Percentiles rank a stretch among this genome's conserved stretches.
Conservation (phyloP, 2,329 filamentous ascomycete genomes). For the Sarocladium strictum region DNA sequence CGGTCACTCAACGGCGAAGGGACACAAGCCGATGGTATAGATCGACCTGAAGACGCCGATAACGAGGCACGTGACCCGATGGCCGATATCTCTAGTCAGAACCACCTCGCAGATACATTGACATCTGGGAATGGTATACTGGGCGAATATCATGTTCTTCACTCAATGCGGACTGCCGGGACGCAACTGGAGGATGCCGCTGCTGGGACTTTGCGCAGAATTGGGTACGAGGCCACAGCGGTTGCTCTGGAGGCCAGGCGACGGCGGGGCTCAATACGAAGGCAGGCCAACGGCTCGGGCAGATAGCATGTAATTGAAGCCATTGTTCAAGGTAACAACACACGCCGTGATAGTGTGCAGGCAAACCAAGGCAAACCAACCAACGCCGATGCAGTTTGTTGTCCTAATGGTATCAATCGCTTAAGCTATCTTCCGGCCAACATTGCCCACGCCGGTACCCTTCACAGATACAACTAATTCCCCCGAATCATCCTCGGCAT, state of each 20-base stretch:
- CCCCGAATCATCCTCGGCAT: constrained; percentile 58
- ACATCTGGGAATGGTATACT: constrained; percentile 50
- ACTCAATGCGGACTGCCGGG: constrained; percentile 41
- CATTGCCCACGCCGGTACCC: constrained; percentile 87
- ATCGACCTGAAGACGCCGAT: constrained; percentile 21
- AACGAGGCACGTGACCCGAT: constrained; percentile 20
- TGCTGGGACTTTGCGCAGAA: constrained; percentile 46
- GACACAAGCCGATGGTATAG: constrained; percentile 14
- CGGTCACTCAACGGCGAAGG: constrained; percentile 23
- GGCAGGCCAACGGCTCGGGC: neutral
- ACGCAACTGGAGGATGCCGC: constrained; percentile 40
- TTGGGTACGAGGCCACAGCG: constrained; percentile 48
- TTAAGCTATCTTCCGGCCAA: constrained; percentile 79
- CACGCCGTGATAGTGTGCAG: neutral
- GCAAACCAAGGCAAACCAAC: neutral
- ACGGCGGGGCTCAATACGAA: neutral
- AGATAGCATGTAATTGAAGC: constrained; percentile 1
- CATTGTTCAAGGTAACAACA: neutral
- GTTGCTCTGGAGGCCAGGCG: constrained; percentile 41
- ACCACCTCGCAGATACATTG: constrained; percentile 41
- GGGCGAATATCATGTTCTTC: constrained; percentile 46
- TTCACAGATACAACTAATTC: constrained; percentile 89
- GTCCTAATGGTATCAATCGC: constrained; percentile 13
- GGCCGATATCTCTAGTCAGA: constrained; percentile 25
- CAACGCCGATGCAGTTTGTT: constrained; percentile 11